Evolutionary conservation across 2,329 filamentous ascomycete genomes (phyloP), one percentile per base, ranked within the genome.

Genomic region (Ophidiomyces ophidiicola): DNA sequence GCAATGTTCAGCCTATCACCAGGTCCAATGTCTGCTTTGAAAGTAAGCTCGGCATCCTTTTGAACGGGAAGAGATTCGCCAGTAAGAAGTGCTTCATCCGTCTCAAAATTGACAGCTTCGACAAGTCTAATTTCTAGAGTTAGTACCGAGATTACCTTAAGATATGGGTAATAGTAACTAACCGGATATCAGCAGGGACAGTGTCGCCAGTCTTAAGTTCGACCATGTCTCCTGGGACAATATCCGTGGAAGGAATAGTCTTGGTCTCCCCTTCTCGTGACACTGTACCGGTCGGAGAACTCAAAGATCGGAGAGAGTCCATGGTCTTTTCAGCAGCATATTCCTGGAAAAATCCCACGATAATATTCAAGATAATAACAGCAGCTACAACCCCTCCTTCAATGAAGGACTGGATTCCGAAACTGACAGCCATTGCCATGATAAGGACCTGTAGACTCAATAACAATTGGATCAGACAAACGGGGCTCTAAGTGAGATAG

Each of bases 1-100:
- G 70, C 71, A 33, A 79, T 64, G 48, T 79, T 78, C 34, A 74
- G 63, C 11, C 74, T 67, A 52, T 79, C 75, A 28, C 73, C 74
- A 31, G 72, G 64, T 1, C 74, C 70, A 14, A 72, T 70, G 7
- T 72, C 68, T 2, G 56, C 52, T 3, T 63, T 58, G 45, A 74
- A 74, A 36, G 67, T 66, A 43, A 56, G 58, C 20, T 66, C 60
- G 15, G 66, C 52, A 39, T 66, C 59, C 57, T 78, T 72, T 51
- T 60, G 63, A 4, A 76, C 70, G 24, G 74, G 74, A 2, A 76
- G 61, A 11, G 73, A 74, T 58, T 79, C 74, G 30, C 74, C 74
- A 6, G 74, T 78, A 17, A 78, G 62, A 12, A 77, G 64, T 5
- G 74, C 72, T 53, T 78, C 74, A 42, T 78, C 72, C 11, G 71